Evolutionary conservation across 768 basidiomycete genomes (phyloP).

Genomic region (Solioccasus polychromus): DNA sequence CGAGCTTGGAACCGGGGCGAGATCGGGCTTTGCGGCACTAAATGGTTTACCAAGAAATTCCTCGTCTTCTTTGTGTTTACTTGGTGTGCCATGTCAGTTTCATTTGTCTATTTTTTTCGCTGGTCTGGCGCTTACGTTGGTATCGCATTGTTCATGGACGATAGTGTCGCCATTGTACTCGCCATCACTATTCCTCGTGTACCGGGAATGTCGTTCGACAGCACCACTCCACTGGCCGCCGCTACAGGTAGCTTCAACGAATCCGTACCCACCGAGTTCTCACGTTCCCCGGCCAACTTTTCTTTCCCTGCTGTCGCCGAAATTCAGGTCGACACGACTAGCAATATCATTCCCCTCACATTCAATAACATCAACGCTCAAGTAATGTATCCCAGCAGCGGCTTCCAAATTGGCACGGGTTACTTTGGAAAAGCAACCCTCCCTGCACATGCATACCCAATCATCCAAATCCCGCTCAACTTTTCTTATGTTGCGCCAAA

Average conservation of each 20-base stretch:
- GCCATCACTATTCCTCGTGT: constrained; percentile 84
- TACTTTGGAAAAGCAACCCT: constrained; percentile 56
- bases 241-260: constrained; percentile 58
- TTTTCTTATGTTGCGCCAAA: constrained; percentile 83
- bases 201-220: constrained; percentile 66
- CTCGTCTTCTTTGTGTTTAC: constrained; percentile 69
- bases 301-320: constrained; percentile 77
- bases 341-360: constrained; percentile 74
- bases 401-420: constrained; percentile 65
- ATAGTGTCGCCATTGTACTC: constrained; percentile 64
- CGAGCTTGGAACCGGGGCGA: constrained; percentile 77
- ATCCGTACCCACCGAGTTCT: constrained; percentile 62
- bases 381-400: constrained; percentile 68
- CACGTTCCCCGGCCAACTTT: constrained; percentile 82
- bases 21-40: constrained; percentile 70
- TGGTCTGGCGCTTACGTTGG: constrained; percentile 4
- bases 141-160: not conserved
- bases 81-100: constrained; percentile 51
- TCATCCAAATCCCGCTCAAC: constrained; percentile 71
- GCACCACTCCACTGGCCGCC: constrained; percentile 50
- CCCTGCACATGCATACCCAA: constrained; percentile 63
- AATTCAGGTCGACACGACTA: constrained; percentile 71
- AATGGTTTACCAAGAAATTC: constrained; percentile 69
- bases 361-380: constrained; percentile 65
- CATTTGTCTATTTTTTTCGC: not conserved